Base-by-base conservation (phyloP, 2,329 filamentous ascomycete species). In the Fragosphaeria purpurea region DNA sequence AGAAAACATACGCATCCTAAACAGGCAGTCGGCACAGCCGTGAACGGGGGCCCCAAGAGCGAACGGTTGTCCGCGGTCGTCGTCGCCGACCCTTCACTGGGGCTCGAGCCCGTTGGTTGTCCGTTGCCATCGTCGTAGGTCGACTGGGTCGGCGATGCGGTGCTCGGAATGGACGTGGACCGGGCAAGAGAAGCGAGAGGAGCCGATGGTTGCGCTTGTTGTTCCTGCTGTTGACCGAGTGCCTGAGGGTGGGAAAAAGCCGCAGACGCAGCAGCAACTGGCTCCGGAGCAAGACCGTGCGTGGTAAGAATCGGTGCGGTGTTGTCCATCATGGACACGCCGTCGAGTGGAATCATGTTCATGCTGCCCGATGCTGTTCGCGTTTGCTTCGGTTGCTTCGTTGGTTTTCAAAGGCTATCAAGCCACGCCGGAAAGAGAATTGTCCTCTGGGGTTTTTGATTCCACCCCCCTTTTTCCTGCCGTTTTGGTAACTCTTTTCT, bases 1-100 rank as follows among this genome's bases (percentile, higher is more conserved):
- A 41, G 51, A 47, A 35, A 35, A 67, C 75, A 66, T 68, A 79
- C 76, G 63, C 76, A 79, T 50, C 72, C 71, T 44, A 79, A 65
- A 60, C 76, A 80, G 31, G 76, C 76, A 34, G 76, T 74, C 45
- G 75, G 69, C 8, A 58, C 56, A 12, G 52, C 50, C 5, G 50
- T 35, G 12, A 53, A 48, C 2, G 48, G 13, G 4, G 48, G 5
- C 8, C 46, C 46, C 5, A 43, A 33, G 1, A 31, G 48, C 7
- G 41, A 53, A 10, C 35, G 33, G 9, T 31, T 33, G 8, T 41
- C 47, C 8, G 44, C 41, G 33, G 33, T 10, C 11, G 39, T 4
- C 8, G 7, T 11, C 4, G 50, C 11, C 9, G 55, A 51, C 4
- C 41, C 22, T 4, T 52, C 53, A 37, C 44, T 46, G 5, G 52